These are phyloP conservation scores for Nigrospora oryzae DNA, from an alignment of 2,329 filamentous ascomycete genomes.

Conservation along the genomic window DNA sequence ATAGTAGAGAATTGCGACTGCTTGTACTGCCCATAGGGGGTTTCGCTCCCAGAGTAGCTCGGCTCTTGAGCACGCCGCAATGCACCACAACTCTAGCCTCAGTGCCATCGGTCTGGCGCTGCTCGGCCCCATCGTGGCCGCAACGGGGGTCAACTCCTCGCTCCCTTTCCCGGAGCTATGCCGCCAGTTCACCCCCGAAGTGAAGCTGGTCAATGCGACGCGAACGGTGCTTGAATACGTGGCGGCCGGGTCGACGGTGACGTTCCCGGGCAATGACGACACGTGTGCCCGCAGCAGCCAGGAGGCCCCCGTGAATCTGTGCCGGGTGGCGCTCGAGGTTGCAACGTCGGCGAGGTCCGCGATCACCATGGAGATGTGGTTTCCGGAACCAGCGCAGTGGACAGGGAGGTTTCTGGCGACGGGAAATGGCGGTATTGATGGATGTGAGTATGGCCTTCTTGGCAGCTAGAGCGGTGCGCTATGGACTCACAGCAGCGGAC, in stretches of 20 bases:
- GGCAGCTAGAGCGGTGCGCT: too few species aligned
- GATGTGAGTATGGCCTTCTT: conserved; percentile 18
- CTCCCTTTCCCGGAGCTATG: conserved; percentile 6
- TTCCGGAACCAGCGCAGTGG: conserved; percentile 29
- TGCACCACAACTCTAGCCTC: too few species aligned
- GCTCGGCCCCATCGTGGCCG: too few species aligned
- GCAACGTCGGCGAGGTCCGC: conserved; percentile 26
- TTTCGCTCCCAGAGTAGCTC: too few species aligned
- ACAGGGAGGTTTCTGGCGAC: conserved; percentile 35
- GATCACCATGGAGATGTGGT: conserved; percentile 36
- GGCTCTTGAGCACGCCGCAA: too few species aligned
- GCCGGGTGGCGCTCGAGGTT: conserved; percentile 18
- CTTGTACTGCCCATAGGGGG: too few species aligned
- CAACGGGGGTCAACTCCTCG: too few species aligned
- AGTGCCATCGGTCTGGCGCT: too few species aligned
- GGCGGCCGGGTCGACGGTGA: conserved; percentile 7
- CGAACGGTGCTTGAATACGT: conserved; percentile 11
- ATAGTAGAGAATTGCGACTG: too few species aligned
- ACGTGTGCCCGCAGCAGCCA: conserved; percentile 9
- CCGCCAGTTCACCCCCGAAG: conserved; percentile 6
- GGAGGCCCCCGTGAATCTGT: conserved; percentile 11
- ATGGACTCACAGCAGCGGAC: not conserved
- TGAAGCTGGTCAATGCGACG: conserved; percentile 3
- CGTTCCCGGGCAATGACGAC: conserved; percentile 11
- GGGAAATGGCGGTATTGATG: conserved; percentile 38